Percentiles rank a stretch among this genome's conserved stretches.
phyloP scores from a whole-genome alignment of 208 protist species.

The Trypanosoma melophagium region DNA sequence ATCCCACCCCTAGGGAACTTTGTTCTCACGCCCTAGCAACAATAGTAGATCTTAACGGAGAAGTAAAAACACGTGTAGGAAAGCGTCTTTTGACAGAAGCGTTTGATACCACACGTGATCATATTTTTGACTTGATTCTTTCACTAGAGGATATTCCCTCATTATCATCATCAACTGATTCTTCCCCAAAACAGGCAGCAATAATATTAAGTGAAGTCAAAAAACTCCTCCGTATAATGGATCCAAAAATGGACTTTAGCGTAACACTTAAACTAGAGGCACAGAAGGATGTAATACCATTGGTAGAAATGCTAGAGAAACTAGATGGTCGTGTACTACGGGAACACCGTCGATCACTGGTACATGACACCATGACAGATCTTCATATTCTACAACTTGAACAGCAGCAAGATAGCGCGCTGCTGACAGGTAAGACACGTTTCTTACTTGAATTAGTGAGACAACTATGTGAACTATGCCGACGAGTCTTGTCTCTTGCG shows the following conservation, averaged over 20 bases:
- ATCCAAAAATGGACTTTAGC: neutral
- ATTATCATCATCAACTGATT: neutral
- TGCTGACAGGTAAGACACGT: constrained; percentile 9
- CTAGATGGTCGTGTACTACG: constrained; percentile 18
- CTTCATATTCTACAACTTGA: constrained; percentile 12
- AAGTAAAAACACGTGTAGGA: neutral
- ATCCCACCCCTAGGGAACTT: constrained; percentile 2
- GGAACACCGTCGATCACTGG: constrained; percentile 9
- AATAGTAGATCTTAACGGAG: neutral
- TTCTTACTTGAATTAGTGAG: constrained; percentile 9
- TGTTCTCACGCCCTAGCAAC: neutral
- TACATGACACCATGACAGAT: constrained; percentile 3
- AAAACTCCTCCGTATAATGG: neutral
- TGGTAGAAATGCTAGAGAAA: constrained; percentile 8
- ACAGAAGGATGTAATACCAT: neutral
- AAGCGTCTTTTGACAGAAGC: neutral
- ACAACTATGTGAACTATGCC: neutral
- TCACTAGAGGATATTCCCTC: constrained; percentile 7
- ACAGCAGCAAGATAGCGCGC: constrained; percentile 3
- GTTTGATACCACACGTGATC: neutral
- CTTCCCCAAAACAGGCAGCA: neutral
- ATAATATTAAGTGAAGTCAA: constrained; percentile 7
- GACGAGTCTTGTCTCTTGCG: constrained; percentile 13
- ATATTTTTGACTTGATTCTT: constrained; percentile 16
- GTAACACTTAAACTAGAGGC: neutral